Evolutionary conservation across 306 rosid genomes (phyloP).

Genomic region (Mucuna pruriens): DNA sequence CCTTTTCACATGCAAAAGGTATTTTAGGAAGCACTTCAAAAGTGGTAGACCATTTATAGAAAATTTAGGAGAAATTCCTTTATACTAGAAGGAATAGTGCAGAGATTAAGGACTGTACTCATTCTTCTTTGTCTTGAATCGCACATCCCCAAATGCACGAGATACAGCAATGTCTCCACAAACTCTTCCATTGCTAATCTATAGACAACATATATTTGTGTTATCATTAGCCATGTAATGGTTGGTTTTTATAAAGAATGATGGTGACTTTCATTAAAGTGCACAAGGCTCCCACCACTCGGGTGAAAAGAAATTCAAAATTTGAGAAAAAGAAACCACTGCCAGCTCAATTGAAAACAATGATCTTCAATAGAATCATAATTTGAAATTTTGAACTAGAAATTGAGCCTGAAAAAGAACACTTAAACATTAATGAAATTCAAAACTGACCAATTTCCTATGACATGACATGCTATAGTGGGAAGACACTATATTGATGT

Average conservation of each 20-base stretch:
- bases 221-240: constrained; percentile 35
- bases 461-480: not conserved
- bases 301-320: not conserved
- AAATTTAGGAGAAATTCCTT: constrained; percentile 27
- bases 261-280: not conserved
- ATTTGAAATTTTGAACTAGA: not conserved
- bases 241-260: not conserved
- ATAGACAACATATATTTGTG: constrained; percentile 40
- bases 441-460: constrained; percentile 18
- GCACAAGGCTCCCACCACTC: not conserved
- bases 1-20: constrained; percentile 57
- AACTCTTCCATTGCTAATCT: constrained; percentile 89
- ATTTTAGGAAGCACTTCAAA: constrained; percentile 42
- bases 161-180: constrained; percentile 98
- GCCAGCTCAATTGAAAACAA: constrained; percentile 13
- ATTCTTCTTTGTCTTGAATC: constrained; percentile 93
- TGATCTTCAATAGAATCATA: not conserved
- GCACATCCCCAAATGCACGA: constrained; percentile 94
- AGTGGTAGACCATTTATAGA: constrained; percentile 13
- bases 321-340: not conserved
- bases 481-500: constrained; percentile 5
- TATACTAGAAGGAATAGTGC: constrained; percentile 29
- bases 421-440: constrained; percentile 10
- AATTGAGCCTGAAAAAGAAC: not conserved
- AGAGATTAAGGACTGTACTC: constrained; percentile 63